Evolutionary conservation across 2,329 filamentous ascomycete species (phyloP).

Genomic region (Trichoderma brevicompactum): DNA sequence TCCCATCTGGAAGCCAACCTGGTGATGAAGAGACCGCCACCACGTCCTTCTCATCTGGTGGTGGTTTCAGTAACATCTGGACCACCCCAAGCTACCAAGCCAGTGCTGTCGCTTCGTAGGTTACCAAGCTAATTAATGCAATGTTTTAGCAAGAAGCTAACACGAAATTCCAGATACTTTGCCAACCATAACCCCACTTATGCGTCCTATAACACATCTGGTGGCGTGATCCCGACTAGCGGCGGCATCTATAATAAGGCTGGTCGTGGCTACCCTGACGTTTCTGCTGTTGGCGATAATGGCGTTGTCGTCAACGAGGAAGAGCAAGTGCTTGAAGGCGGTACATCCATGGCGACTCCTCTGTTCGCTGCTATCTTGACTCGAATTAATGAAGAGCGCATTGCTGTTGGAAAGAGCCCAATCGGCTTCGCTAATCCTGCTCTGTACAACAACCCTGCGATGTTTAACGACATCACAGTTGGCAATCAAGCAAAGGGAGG

Average conservation of each 20-base stretch:
- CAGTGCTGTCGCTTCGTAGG: constrained; percentile 32
- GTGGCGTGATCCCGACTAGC: constrained; percentile 29
- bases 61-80: constrained; percentile 57
- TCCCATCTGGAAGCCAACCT: constrained; percentile 24
- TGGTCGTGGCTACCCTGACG: constrained; percentile 54
- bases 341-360: constrained; percentile 51
- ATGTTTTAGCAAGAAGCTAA: neutral
- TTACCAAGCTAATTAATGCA: neutral
- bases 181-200: constrained; percentile 30
- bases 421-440: constrained; percentile 44
- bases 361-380: constrained; percentile 43
- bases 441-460: constrained; percentile 34
- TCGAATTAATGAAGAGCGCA: constrained; percentile 40
- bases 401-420: constrained; percentile 37
- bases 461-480: constrained; percentile 31
- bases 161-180: constrained; percentile 20
- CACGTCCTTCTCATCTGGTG: constrained; percentile 50
- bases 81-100: constrained; percentile 53
- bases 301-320: constrained; percentile 51
- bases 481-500: constrained; percentile 33
- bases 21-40: constrained; percentile 31
- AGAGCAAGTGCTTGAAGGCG: constrained; percentile 49
- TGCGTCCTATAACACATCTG: constrained; percentile 31
- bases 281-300: constrained; percentile 51
- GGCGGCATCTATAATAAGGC: constrained; percentile 50